Conservation (phyloP, 2,329 filamentous ascomycete genomes). For the Ceratocystis colombiana region DNA sequence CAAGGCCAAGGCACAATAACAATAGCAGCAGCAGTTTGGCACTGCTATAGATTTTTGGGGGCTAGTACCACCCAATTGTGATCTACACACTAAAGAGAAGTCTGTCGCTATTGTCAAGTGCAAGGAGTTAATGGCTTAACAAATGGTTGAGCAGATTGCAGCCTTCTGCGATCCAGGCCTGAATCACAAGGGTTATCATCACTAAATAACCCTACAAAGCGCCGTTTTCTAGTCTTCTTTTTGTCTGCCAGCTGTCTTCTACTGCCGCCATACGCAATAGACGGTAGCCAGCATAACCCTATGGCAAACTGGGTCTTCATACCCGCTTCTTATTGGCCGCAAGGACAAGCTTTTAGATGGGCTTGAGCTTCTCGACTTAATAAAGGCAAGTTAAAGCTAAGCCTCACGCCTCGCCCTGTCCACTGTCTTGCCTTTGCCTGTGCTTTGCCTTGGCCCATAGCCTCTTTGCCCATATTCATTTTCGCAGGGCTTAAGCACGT, state of each 20-base stretch:
- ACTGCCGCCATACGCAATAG: not conserved
- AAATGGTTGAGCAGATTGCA: too few species aligned
- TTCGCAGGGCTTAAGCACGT: not conserved
- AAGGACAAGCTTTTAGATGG: not conserved
- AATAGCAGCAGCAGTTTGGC: too few species aligned
- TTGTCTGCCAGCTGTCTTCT: constrained; percentile 6
- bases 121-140: too few species aligned
- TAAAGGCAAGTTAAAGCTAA: not conserved
- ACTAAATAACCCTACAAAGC: not conserved
- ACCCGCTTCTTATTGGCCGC: not conserved
- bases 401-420: not conserved
- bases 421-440: not conserved
- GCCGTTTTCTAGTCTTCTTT: too few species aligned
- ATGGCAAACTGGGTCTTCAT: not conserved
- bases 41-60: too few species aligned
- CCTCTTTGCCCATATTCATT: not conserved
- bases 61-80: too few species aligned
- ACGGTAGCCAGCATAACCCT: not conserved
- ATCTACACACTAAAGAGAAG: too few species aligned
- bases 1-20: too few species aligned
- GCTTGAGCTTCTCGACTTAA: not conserved
- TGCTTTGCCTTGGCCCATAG: not conserved
- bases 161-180: too few species aligned
- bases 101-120: too few species aligned
- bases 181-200: not conserved